Conservation (phyloP, 192 early-diverging fungal species). For the Linnemannia hyalina region DNA sequence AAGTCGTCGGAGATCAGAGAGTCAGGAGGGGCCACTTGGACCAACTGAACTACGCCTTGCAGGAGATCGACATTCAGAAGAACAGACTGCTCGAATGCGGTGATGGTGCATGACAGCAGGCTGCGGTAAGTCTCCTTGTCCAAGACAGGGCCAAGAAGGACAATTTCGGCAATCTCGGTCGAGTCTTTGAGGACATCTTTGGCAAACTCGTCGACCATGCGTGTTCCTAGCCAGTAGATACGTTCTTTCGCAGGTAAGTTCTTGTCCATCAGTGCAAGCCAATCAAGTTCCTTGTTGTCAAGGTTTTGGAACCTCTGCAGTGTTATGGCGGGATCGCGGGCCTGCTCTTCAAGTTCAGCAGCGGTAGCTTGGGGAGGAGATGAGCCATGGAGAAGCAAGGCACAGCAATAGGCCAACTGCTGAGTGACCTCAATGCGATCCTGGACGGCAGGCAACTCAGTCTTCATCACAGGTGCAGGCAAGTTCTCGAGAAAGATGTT, state of each 20-base stretch:
- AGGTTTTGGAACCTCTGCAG: not conserved
- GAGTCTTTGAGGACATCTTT: not conserved
- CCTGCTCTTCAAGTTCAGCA: not conserved
- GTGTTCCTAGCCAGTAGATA: not conserved
- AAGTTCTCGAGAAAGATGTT: not conserved
- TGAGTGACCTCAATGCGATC: not conserved
- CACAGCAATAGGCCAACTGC: not conserved
- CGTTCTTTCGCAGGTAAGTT: not conserved
- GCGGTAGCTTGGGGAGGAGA: not conserved
- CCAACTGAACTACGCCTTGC: not conserved
- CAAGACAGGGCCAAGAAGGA: not conserved
- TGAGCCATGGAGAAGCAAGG: not conserved
- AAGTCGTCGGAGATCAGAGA: constrained; percentile 5
- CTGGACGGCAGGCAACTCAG: not conserved
- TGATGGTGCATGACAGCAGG: not conserved
- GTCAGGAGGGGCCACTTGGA: not conserved
- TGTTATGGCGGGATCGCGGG: not conserved
- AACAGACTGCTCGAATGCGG: not conserved
- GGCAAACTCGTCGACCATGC: not conserved
- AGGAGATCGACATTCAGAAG: constrained; percentile 1
- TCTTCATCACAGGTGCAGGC: not conserved
- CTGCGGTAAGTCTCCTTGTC: not conserved
- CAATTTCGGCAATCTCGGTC: not conserved
- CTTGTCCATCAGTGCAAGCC: not conserved
- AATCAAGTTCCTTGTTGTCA: not conserved